Conservation (phyloP, 2,329 filamentous ascomycete genomes). For the Colletotrichum neosansevieriae region DNA sequence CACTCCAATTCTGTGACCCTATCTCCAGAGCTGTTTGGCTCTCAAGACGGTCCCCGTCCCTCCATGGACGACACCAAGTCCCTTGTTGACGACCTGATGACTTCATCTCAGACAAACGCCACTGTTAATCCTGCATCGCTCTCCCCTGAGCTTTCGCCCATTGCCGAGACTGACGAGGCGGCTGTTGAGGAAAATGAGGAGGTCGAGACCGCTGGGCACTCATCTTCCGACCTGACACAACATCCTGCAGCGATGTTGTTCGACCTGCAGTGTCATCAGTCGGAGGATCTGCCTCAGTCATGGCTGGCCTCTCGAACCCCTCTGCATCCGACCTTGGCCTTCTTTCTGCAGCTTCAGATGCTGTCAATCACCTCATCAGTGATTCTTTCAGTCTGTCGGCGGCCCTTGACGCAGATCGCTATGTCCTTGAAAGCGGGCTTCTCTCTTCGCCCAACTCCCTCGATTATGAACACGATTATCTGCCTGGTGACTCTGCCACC, state of each 20-base stretch:
- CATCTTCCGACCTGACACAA: conserved; percentile 92
- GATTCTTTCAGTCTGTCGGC: conserved; percentile 76
- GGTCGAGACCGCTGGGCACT: conserved; percentile 44
- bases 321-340: conserved; percentile 55
- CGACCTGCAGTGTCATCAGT: conserved; percentile 99
- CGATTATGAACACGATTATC: conserved; percentile 75
- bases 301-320: conserved; percentile 58
- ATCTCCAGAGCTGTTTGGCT: conserved; percentile 69
- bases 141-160: conserved; percentile 67
- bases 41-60: conserved; percentile 54
- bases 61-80: conserved; percentile 47
- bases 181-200: conserved; percentile 46
- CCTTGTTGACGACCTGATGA: conserved; percentile 59
- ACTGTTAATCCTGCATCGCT: conserved; percentile 73
- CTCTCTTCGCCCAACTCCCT: conserved; percentile 78
- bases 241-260: conserved; percentile 99
- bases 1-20: conserved; percentile 65
- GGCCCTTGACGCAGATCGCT: conserved; percentile 79
- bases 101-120: conserved; percentile 54
- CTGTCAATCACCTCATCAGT: conserved; percentile 76
- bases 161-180: conserved; percentile 57
- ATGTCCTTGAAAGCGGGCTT: conserved; percentile 81
- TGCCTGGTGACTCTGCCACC: conserved; percentile 70
- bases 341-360: conserved; percentile 67
- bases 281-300: conserved; percentile 71